phyloP scores from a whole-genome alignment of 768 basidiomycete species.

The Candolleomyces efflorescens region DNA sequence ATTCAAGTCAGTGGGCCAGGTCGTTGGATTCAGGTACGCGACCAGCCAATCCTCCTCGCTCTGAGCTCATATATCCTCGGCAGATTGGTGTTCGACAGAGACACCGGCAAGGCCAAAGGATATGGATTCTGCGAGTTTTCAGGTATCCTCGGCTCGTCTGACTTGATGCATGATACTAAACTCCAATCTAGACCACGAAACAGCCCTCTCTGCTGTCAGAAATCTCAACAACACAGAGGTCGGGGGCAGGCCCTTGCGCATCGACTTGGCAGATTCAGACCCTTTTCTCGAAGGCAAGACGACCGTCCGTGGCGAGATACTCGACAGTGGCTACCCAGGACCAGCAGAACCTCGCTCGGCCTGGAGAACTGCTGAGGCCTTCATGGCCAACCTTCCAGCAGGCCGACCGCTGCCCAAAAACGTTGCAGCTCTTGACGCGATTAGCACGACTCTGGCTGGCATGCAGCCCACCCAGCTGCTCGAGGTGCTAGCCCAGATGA shows the following conservation, averaged over 20 bases:
- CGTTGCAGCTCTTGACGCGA: slow-evolving; percentile 69
- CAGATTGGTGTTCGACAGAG: slow-evolving; percentile 85
- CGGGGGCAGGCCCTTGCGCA: slow-evolving; percentile 87
- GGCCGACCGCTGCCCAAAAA: slow-evolving; percentile 76
- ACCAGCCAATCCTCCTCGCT: neutral
- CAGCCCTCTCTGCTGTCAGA: slow-evolving; percentile 90
- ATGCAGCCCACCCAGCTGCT: slow-evolving; percentile 83
- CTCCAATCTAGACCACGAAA: slow-evolving; percentile 73
- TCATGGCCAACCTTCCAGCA: slow-evolving; percentile 65
- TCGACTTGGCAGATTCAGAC: slow-evolving; percentile 92
- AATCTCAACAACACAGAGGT: slow-evolving; percentile 93
- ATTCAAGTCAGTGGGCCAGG: slow-evolving; percentile 85
- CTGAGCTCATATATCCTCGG: slow-evolving; percentile 9
- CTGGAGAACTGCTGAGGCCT: slow-evolving; percentile 50
- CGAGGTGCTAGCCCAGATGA: slow-evolving; percentile 97
- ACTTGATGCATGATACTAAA: neutral
- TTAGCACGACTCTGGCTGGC: slow-evolving; percentile 79
- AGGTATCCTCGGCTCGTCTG: slow-evolving; percentile 41
- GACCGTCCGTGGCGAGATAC: slow-evolving; percentile 76
- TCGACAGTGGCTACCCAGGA: slow-evolving; percentile 61
- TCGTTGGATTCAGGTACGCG: slow-evolving; percentile 78
- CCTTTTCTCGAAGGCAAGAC: slow-evolving; percentile 91
- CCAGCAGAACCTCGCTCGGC: slow-evolving; percentile 50
- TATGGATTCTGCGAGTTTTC: slow-evolving; percentile 94
- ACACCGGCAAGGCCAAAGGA: slow-evolving; percentile 92